Conservation (phyloP, 2,329 filamentous ascomycete species). For the Calonectria naviculata region DNA sequence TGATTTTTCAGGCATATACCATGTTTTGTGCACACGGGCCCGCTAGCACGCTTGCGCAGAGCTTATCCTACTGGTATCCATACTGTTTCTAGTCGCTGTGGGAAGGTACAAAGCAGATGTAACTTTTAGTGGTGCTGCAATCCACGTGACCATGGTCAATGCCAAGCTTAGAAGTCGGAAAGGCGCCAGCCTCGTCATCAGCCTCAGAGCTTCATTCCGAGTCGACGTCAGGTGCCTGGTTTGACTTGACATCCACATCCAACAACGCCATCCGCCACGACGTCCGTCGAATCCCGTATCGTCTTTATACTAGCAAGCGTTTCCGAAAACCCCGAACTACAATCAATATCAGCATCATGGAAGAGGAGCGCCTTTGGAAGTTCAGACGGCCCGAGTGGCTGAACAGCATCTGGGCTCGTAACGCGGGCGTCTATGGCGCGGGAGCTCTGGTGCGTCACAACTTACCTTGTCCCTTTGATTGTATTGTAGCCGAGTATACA, state of each 20-base stretch:
- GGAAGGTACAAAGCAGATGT: neutral
- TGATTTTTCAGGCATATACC: conserved; percentile 9
- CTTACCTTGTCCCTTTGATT: neutral
- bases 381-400: conserved; percentile 75
- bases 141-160: conserved; percentile 32
- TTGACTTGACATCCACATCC: conserved; percentile 17
- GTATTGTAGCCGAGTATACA: neutral
- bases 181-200: conserved; percentile 43
- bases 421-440: conserved; percentile 71
- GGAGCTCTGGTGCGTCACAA: conserved; percentile 68
- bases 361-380: conserved; percentile 75
- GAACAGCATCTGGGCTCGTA: conserved; percentile 72
- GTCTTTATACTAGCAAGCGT: neutral
- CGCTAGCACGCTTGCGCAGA: neutral
- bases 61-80: neutral
- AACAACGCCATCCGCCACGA: conserved; percentile 29
- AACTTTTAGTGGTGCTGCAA: neutral
- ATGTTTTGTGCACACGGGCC: neutral
- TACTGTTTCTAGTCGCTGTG: too few species aligned
- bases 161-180: conserved; percentile 18
- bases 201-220: conserved; percentile 26
- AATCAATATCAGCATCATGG: conserved; percentile 53
- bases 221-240: conserved; percentile 19
- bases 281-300: conserved; percentile 2
- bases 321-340: neutral